Evolutionary conservation across 1,139 yeast genomes (phyloP), one percentile per base, ranked within the genome.

Genomic region (Blastobotrys arbuscula): DNA sequence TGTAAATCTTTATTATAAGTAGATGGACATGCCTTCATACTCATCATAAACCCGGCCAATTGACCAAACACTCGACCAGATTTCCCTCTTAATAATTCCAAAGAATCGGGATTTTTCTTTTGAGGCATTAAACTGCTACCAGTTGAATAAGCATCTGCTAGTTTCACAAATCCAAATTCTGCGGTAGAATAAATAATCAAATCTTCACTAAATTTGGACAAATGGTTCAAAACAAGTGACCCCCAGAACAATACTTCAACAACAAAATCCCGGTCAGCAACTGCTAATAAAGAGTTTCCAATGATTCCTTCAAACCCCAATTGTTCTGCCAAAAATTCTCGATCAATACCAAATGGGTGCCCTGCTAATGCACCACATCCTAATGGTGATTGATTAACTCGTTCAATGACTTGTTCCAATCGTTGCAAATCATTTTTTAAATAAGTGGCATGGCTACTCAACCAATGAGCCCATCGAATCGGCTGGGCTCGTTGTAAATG

Each of bases 281-380:
- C 98, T 0, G 97, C 98, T 20, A 92, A 80, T 60, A 92, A 74
- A 1, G 97, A 92, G 71, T 92, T 92, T 48, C 97, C 97, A 72
- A 94, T 89, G 44, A 88, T 88, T 3, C 89, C 82, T 50, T 75
- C 71, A 60, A 92, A 54, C 13, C 50, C 54, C 10, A 54, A 48
- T 30, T 50, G 44, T 7, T 75, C 63, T 21, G 97, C 96, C 57
- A 92, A 71, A 62, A 72, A 89, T 64, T 90, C 96, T 65, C 99
- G 79, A 68, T 92, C 97, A 57, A 92, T 88, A 18, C 97, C 97
- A 65, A 90, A 92, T 43, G 99, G 98, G 66, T 92, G 98, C 48
- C 99, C 99, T 15, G 99, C 98, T 54, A 92, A 77, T 3, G 99
- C 99, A 61, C 99, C 99, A 9, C 92, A 82, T 39, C 99, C 99